phyloP scores from a whole-genome alignment of 1,284 basidiomycete species.

The Caloboletus inedulis region DNA sequence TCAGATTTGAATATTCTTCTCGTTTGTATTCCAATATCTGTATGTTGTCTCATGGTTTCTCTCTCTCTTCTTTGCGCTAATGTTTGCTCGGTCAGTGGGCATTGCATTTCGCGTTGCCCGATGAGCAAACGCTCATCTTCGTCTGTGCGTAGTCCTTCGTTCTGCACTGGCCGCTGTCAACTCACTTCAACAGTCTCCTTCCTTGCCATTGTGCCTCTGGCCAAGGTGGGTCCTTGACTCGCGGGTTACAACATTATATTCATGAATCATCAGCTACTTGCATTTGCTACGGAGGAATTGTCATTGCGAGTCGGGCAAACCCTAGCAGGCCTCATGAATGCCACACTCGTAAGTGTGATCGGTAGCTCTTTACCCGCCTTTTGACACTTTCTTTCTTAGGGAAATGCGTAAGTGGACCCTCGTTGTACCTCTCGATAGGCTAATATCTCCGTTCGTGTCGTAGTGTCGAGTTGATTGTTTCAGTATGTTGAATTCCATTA shows the following conservation, averaged over 20 bases:
- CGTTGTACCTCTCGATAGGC: not conserved
- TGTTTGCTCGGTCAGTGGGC: slow-evolving; percentile 54
- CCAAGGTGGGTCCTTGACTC: slow-evolving; percentile 48
- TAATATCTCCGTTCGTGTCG: not conserved
- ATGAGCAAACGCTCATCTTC: slow-evolving; percentile 63
- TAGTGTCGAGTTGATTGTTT: slow-evolving; percentile 79
- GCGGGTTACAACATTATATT: not conserved
- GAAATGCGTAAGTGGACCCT: slow-evolving; percentile 64
- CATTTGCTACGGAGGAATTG: slow-evolving; percentile 85
- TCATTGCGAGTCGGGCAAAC: slow-evolving; percentile 83
- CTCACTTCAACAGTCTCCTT: slow-evolving; percentile 53
- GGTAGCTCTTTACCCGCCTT: not conserved
- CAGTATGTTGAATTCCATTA: slow-evolving; percentile 41
- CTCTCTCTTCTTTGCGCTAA: not conserved
- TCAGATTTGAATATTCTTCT: slow-evolving; percentile 66
- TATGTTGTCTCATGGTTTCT: slow-evolving; percentile 36
- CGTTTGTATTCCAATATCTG: slow-evolving; percentile 66
- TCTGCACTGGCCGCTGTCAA: slow-evolving; percentile 3
- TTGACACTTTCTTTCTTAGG: slow-evolving; percentile 40
- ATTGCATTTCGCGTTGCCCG: slow-evolving; percentile 56
- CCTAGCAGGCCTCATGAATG: slow-evolving; percentile 81
- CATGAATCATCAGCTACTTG: slow-evolving; percentile 56
- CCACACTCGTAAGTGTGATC: slow-evolving; percentile 62
- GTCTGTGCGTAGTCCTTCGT: slow-evolving; percentile 50
- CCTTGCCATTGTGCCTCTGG: slow-evolving; percentile 70